These are phyloP conservation scores for Cladosporium austrohemisphaericum DNA, from an alignment of 2,329 filamentous ascomycete genomes.

Conservation along the genomic window DNA sequence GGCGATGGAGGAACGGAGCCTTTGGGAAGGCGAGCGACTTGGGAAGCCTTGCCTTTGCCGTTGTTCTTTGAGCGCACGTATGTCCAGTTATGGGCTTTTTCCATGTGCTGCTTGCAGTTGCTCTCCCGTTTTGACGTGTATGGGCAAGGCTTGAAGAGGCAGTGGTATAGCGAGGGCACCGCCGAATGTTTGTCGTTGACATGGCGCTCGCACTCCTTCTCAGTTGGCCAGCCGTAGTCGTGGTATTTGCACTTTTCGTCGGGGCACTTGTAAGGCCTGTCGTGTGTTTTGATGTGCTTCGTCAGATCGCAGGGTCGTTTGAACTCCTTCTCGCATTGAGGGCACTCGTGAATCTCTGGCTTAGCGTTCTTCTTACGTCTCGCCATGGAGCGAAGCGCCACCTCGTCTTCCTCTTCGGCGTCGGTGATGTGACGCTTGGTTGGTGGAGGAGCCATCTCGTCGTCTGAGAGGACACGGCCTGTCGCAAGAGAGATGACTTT, in stretches of 20 bases:
- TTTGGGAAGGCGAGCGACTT: slow-evolving; percentile 53
- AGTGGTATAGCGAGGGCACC: slow-evolving; percentile 76
- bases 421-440: slow-evolving; percentile 51
- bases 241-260: slow-evolving; percentile 82
- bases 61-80: slow-evolving; percentile 93
- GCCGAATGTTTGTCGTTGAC: slow-evolving; percentile 92
- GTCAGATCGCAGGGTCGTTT: slow-evolving; percentile 95
- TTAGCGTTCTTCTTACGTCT: slow-evolving; percentile 85
- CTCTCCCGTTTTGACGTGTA: slow-evolving; percentile 95
- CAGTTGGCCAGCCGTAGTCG: slow-evolving; percentile 87
- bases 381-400: slow-evolving; percentile 88
- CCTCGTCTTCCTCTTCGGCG: slow-evolving; percentile 69
- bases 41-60: slow-evolving; percentile 60
- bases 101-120: slow-evolving; percentile 98
- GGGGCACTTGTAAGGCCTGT: slow-evolving; percentile 91
- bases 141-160: slow-evolving; percentile 75
- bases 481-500: slow-evolving; percentile 70
- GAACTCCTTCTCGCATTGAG: slow-evolving; percentile 91
- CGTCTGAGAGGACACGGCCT: slow-evolving; percentile 46
- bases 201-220: slow-evolving; percentile 95
- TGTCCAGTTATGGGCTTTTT: slow-evolving; percentile 88
- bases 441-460: slow-evolving; percentile 54
- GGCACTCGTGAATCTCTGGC: slow-evolving; percentile 41
- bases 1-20: slow-evolving; percentile 62
- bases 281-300: slow-evolving; percentile 98